A percentile compares a stretch with the other conserved stretches of the same genome.
Evolutionary conservation across 805 yeast species (phyloP).

Genomic region (Pichia ethanolica): DNA sequence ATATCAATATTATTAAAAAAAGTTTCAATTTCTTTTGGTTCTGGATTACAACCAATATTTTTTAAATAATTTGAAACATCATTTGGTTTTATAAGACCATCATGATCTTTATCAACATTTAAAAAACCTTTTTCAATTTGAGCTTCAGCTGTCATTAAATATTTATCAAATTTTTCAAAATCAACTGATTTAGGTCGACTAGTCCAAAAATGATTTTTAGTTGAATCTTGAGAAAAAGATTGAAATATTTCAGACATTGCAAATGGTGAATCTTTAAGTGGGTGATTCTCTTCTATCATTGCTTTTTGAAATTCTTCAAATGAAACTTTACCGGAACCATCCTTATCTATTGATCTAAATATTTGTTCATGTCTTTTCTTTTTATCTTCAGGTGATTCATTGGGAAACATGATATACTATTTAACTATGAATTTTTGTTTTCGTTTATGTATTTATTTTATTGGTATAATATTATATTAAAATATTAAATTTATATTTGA

Average conservation of each 20-base stretch:
- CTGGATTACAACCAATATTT: constrained; percentile 46
- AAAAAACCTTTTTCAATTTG: constrained; percentile 66
- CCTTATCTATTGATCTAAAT: constrained; percentile 38
- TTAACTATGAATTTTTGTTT: no score
- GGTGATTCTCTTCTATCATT: constrained; percentile 46
- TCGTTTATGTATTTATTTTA: no score
- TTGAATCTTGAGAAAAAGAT: constrained; percentile 31
- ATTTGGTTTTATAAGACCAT: constrained; percentile 56
- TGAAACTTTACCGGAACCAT: constrained; percentile 42
- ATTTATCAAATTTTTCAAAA: constrained; percentile 58
- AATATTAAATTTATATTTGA: no score
- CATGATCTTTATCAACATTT: constrained; percentile 61
- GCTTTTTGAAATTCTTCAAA: constrained; percentile 42
- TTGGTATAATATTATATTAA: no score
- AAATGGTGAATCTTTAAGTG: constrained; percentile 51
- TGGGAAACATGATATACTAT: background rate
- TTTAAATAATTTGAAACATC: constrained; percentile 65
- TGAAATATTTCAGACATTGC: constrained; percentile 51
- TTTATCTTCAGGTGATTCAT: constrained; percentile 18
- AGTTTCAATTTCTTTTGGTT: constrained; percentile 42
- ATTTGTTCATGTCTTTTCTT: constrained; percentile 32
- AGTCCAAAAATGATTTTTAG: constrained; percentile 5
- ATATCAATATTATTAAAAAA: constrained; percentile 51
- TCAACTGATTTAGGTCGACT: constrained; percentile 38
- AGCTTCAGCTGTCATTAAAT: constrained; percentile 58